phyloP scores from a whole-genome alignment of 1,284 basidiomycete species.

The Ganoderma resinaceum region DNA sequence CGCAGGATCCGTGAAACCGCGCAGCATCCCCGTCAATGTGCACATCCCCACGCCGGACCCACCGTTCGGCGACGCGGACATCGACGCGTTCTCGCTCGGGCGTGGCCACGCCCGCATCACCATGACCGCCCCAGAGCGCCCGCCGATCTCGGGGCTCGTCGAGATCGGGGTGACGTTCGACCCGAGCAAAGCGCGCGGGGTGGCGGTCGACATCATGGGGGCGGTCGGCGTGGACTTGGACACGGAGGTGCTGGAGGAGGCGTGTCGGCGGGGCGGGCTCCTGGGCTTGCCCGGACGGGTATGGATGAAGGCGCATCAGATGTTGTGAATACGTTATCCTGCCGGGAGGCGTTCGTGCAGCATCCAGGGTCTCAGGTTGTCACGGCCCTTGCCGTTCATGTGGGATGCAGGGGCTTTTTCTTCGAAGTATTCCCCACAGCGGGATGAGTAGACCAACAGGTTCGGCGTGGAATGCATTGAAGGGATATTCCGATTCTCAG shows the following conservation, averaged over 20 bases:
- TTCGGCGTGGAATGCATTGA: too few relatives aligned
- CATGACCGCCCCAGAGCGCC: conserved; percentile 64
- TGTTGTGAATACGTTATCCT: not conserved
- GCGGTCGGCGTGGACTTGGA: conserved; percentile 63
- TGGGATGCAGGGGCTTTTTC: too few relatives aligned
- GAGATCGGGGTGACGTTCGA: conserved; percentile 62
- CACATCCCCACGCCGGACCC: conserved; percentile 47
- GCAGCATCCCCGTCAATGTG: conserved; percentile 68
- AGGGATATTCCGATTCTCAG: too few relatives aligned
- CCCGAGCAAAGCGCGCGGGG: conserved; percentile 55
- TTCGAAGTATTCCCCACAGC: too few relatives aligned
- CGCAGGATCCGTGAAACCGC: conserved; percentile 57
- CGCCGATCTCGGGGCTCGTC: conserved; percentile 65
- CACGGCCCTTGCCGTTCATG: too few relatives aligned
- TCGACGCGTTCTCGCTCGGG: conserved; percentile 38
- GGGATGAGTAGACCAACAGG: too few relatives aligned
- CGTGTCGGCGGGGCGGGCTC: conserved; percentile 44
- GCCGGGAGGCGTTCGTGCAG: too few relatives aligned
- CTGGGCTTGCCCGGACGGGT: conserved; percentile 47
- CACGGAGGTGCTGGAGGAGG: conserved; percentile 57
- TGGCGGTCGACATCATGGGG: conserved; percentile 60
- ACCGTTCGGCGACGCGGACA: conserved; percentile 36
- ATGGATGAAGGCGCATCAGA: conserved; percentile 40
- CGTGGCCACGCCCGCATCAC: conserved; percentile 47
- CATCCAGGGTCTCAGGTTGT: too few relatives aligned